phyloP scores from a whole-genome alignment of 257 asterid species.

The Buddleja alternifolia region DNA sequence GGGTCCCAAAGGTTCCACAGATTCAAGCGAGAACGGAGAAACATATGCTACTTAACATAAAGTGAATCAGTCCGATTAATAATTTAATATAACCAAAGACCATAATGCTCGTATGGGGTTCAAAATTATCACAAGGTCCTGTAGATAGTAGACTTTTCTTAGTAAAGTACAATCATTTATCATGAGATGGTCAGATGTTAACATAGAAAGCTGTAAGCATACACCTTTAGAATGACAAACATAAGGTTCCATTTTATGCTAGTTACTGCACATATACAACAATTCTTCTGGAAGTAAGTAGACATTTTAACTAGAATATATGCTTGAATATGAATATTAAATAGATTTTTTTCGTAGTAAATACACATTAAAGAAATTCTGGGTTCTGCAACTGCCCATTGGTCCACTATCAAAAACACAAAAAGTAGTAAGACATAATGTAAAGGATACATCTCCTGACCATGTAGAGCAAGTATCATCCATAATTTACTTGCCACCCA shows the following conservation, averaged over 20 bases:
- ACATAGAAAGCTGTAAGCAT: not conserved
- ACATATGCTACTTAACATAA: not conserved
- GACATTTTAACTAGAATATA: not conserved
- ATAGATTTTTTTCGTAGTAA: not conserved
- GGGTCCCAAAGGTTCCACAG: not conserved
- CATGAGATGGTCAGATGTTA: slow-evolving; percentile 11
- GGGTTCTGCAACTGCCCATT: slow-evolving; percentile 10
- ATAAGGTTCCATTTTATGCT: slow-evolving; percentile 20
- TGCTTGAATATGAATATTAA: not conserved
- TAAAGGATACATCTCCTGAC: not conserved
- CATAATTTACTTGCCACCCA: slow-evolving; percentile 5
- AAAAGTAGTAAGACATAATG: slow-evolving; percentile 18
- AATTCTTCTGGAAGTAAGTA: not conserved
- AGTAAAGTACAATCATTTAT: not conserved
- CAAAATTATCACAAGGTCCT: slow-evolving; percentile 14
- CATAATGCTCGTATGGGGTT: not conserved
- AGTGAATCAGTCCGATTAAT: slow-evolving; percentile 4
- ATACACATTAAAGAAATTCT: slow-evolving; percentile 2
- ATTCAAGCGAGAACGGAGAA: not conserved
- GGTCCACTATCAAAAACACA: slow-evolving; percentile 25
- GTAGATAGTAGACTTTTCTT: slow-evolving; percentile 7
- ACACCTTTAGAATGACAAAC: slow-evolving; percentile 4
- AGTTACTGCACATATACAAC: not conserved
- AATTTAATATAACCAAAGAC: not conserved
- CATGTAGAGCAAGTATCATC: slow-evolving; percentile 1